phyloP scores from a whole-genome alignment of 805 yeast genomes.

The Saturnispora sekii region DNA sequence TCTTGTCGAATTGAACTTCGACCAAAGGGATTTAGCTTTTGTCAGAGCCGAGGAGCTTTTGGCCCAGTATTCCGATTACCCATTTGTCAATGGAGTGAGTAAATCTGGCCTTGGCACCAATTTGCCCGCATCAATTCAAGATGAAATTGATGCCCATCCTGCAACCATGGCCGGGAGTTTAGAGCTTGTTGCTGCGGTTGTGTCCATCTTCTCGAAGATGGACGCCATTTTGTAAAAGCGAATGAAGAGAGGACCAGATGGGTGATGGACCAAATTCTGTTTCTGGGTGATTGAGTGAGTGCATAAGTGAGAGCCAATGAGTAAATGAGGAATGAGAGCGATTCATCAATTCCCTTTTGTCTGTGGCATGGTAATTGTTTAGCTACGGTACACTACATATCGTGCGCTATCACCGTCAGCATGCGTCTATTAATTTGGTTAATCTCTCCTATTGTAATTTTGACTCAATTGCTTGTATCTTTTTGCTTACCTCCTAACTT shows the following conservation, averaged over 20 bases:
- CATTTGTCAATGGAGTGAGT: slow-evolving; percentile 51
- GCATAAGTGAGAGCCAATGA: too few relatives aligned
- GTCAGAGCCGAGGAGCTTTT: slow-evolving; percentile 89
- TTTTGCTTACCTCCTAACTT: too few relatives aligned
- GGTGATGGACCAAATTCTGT: too few relatives aligned
- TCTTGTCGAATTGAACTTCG: slow-evolving; percentile 64
- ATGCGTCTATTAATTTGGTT: too few relatives aligned
- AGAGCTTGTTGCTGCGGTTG: slow-evolving; percentile 89
- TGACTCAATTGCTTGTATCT: too few relatives aligned
- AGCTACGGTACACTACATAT: too few relatives aligned
- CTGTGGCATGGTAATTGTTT: too few relatives aligned
- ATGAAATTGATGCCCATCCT: slow-evolving; percentile 42
- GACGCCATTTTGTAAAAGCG: slow-evolving; percentile 62
- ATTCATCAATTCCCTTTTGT: too few relatives aligned
- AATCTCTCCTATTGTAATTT: too few relatives aligned
- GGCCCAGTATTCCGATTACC: slow-evolving; percentile 73
- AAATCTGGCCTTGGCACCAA: slow-evolving; percentile 61
- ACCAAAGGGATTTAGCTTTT: slow-evolving; percentile 85
- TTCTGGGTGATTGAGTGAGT: too few relatives aligned
- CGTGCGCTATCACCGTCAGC: too few relatives aligned
- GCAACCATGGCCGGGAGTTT: slow-evolving; percentile 50
- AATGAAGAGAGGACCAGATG: background rate
- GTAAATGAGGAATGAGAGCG: too few relatives aligned
- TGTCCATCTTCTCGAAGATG: slow-evolving; percentile 83
- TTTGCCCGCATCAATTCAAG: slow-evolving; percentile 39